Base-by-base conservation (phyloP, 352 stramenopile genomes). In the Thalassiosira mediterranea region DNA sequence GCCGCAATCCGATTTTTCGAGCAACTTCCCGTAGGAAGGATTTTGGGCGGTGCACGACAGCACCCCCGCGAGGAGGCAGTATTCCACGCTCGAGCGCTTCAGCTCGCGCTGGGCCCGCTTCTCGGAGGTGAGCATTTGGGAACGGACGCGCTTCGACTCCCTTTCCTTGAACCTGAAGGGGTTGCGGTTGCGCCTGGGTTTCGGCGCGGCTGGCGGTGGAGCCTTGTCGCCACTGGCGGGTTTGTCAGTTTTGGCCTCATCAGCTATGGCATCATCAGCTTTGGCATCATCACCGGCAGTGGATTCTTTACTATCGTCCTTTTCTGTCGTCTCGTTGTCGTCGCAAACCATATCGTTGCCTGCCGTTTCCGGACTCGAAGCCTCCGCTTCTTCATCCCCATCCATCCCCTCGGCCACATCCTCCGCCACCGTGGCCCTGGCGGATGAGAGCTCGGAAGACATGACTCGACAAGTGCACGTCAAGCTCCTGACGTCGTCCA, bases 81-180 rank as follows among this genome's bases (percentile, higher is more conserved):
- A 92, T 46, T 87, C 71, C 32, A 89, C 79, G 58, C 76, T 91
- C 3, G 76, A 77, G 48, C 84, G 76, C 17, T 88, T 90, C 13
- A 58, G 49, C 21, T 74, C 73, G 23, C 88, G 65, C 44, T 93
- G 86, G 26, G 73, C 71, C 51, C 82, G 76, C 59, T 91, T 93
- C 56, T 78, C 79, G 34, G 81, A 88, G 21, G 76, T 84, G 32
- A 90, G 87, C 49, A 86, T 58, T 62, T 91, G 76, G 15, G 72
- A 85, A 11, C 66, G 64, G 11, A 93, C 62, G 29, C 88, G 84
- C 57, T 91, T 89, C 26, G 88, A 93, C 46, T 80, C 70, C n/a
- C n/a, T n/a, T n/a, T n/a, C n/a, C n/a, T n/a, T n/a, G n/a, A n/a
- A n/a, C n/a, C n/a, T n/a, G n/a, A n/a, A n/a, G n/a, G n/a, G n/a